Percentiles rank a stretch among this genome's conserved stretches.
These are phyloP conservation scores for Carex cristatella DNA, from an alignment of 176 grass and related monocot species.

Conservation along the genomic window DNA sequence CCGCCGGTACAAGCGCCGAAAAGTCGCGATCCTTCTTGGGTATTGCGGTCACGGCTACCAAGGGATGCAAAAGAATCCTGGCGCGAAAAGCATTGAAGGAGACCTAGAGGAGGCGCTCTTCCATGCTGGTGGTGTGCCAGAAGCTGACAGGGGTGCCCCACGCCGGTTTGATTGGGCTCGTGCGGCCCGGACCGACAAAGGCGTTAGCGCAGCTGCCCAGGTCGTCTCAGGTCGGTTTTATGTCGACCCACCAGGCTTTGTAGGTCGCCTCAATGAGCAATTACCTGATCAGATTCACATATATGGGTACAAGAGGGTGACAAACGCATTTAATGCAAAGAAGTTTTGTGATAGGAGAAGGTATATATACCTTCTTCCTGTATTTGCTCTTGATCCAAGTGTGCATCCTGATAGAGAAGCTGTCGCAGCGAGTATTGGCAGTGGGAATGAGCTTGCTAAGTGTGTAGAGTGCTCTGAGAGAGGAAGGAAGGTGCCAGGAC, in stretches of 20 bases:
- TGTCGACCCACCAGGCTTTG: slow-evolving; percentile 64
- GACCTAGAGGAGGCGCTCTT: slow-evolving; percentile 93
- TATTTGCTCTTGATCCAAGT: slow-evolving; percentile 69
- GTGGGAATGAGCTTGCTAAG: slow-evolving; percentile 58
- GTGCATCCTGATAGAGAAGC: slow-evolving; percentile 77
- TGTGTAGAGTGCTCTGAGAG: slow-evolving; percentile 88
- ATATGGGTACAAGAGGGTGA: slow-evolving; percentile 75
- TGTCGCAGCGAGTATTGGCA: slow-evolving; percentile 68
- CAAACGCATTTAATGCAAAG: slow-evolving; percentile 80
- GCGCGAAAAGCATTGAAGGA: slow-evolving; percentile 88
- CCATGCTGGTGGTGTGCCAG: slow-evolving; percentile 60
- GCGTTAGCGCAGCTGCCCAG: slow-evolving; percentile 77
- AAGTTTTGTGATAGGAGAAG: slow-evolving; percentile 78
- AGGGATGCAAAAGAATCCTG: slow-evolving; percentile 98
- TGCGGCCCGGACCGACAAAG: slow-evolving; percentile 88
- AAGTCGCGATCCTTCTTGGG: slow-evolving; percentile 82
- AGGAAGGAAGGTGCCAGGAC: slow-evolving; percentile 69
- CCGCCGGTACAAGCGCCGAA: slow-evolving; percentile 82
- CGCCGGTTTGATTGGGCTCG: slow-evolving; percentile 78
- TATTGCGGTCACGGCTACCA: slow-evolving; percentile 90
- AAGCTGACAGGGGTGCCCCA: slow-evolving; percentile 47
- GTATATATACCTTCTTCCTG: slow-evolving; percentile 83
- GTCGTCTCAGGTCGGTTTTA: slow-evolving; percentile 90
- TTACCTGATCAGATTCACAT: slow-evolving; percentile 67
- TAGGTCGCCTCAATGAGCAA: slow-evolving; percentile 59